Conservation (phyloP, 306 rosid genomes). For the Acmispon strigosus region DNA sequence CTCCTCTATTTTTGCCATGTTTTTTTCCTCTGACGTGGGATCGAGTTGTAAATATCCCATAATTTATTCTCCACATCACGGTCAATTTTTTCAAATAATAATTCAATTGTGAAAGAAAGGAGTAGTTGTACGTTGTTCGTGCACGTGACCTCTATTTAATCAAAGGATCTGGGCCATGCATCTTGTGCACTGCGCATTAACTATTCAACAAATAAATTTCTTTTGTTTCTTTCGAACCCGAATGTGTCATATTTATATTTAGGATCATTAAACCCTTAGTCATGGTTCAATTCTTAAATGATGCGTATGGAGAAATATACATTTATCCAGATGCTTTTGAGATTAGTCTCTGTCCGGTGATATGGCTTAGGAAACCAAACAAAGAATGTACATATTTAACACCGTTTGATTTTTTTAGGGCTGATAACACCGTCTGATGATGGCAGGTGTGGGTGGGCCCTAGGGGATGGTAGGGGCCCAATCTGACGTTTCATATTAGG, state of each 20-base stretch:
- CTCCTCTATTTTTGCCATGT: not conserved
- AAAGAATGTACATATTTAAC: too few relatives aligned
- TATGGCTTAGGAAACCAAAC: too few relatives aligned
- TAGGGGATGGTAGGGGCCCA: constrained; percentile 33
- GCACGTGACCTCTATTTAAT: constrained; percentile 84
- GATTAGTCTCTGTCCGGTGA: too few relatives aligned
- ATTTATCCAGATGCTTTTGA: too few relatives aligned
- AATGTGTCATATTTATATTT: too few relatives aligned
- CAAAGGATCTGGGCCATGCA: constrained; percentile 64
- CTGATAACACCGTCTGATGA: constrained; percentile 33
- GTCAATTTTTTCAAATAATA: constrained; percentile 17
- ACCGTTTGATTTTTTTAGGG: too few relatives aligned
- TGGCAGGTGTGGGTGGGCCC: not conserved
- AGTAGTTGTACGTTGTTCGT: constrained; percentile 36
- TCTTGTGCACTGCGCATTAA: constrained; percentile 26
- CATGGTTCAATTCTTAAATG: too few relatives aligned
- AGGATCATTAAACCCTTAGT: too few relatives aligned
- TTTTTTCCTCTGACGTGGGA: constrained; percentile 20
- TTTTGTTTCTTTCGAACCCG: too few relatives aligned
- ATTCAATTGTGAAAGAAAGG: constrained; percentile 23
- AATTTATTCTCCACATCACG: constrained; percentile 23
- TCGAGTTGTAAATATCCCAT: constrained; percentile 18
- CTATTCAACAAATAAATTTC: not conserved
- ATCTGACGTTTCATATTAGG: constrained; percentile 36
- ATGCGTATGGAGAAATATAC: too few relatives aligned